Evolutionary conservation across 805 yeast species (phyloP).

Genomic region (Blastobotrys muscicola): DNA sequence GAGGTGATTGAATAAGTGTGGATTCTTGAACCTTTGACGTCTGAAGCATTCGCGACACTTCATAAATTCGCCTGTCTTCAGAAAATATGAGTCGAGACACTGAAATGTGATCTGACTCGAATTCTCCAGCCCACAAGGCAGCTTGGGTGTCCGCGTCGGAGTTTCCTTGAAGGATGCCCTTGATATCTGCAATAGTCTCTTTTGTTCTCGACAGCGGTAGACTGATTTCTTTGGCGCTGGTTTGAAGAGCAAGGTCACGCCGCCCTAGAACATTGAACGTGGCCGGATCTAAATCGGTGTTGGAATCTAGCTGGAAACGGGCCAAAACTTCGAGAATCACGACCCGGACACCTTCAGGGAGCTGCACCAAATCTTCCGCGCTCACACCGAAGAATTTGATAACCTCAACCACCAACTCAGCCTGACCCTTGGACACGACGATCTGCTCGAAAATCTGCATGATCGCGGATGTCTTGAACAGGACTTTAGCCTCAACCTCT

Average conservation of each 20-base stretch:
- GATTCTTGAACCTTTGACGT: conserved; percentile 53
- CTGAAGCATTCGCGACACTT: conserved; percentile 62
- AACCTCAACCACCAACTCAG: conserved; percentile 48
- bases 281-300: too few species aligned
- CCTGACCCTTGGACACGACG: conserved; percentile 40
- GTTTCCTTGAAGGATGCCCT: conserved; percentile 8
- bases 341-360: conserved; percentile 60
- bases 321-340: conserved; percentile 44
- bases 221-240: too few species aligned
- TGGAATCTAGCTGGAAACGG: neutral
- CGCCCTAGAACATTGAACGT: too few species aligned
- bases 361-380: conserved; percentile 47
- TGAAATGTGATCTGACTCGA: conserved; percentile 57
- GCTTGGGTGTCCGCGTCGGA: conserved; percentile 6
- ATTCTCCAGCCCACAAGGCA: conserved; percentile 51
- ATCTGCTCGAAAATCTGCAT: conserved; percentile 9
- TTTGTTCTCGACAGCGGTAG: too few species aligned
- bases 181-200: neutral
- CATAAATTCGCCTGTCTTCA: conserved; percentile 69
- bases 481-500: conserved; percentile 6
- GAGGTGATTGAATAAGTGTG: conserved; percentile 31
- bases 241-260: too few species aligned
- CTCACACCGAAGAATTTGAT: conserved; percentile 48
- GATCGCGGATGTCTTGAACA: conserved; percentile 7
- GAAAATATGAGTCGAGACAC: conserved; percentile 67